Base-by-base conservation (phyloP, 495 filamentous ascomycete genomes). In the Xylaria flabelliformis region DNA sequence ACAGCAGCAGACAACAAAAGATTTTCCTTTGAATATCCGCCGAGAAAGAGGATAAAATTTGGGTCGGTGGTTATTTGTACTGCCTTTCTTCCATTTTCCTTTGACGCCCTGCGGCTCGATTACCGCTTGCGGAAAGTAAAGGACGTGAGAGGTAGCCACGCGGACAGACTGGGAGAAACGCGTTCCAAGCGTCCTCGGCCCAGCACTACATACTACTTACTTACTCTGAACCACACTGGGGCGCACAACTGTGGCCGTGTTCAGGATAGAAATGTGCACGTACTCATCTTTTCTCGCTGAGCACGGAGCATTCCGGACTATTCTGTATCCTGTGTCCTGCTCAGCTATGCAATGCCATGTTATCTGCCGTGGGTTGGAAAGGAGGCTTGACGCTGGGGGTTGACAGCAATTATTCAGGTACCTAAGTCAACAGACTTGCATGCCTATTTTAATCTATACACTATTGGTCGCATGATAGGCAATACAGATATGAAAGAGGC, bases 61-160 rank as follows among this genome's bases (percentile, higher is more conserved):
- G 72, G 74, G 65, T 53, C 62, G 69, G 74, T 65, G 71, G 77
- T 77, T 79, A 77, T 79, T 79, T 79, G 77, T 79, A 79, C 64
- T 70, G 69, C 73, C 70, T 64, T 61, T 51, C 62, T 64, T 10
- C 42, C 59, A 58, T 58, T 74, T 79, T 72, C 69, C 73, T 74
- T 68, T 74, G 67, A 73, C 21, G 61, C 51, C 65, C 32, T 39
- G 51, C 29, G 56, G 71, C 19, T 42, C 39, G 53, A 71, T 64
- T 74, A 74, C 77, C 77, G 77, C 72, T 75, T 79, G 74, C 77
- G 76, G 77, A 78, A 77, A 65, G 70, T 41, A 70, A 71, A 67
- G 71, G 72, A 69, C 26, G 58, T 64, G 69, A 72, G 64, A 74
- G 29, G 67, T 68, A 44, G 72, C 36, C 51, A 36, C 71, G 29